A percentile compares a stretch with the other conserved stretches of the same genome.
These are phyloP conservation scores for Zalaria obscura DNA, from an alignment of 2,329 filamentous ascomycete genomes.

Conservation along the genomic window DNA sequence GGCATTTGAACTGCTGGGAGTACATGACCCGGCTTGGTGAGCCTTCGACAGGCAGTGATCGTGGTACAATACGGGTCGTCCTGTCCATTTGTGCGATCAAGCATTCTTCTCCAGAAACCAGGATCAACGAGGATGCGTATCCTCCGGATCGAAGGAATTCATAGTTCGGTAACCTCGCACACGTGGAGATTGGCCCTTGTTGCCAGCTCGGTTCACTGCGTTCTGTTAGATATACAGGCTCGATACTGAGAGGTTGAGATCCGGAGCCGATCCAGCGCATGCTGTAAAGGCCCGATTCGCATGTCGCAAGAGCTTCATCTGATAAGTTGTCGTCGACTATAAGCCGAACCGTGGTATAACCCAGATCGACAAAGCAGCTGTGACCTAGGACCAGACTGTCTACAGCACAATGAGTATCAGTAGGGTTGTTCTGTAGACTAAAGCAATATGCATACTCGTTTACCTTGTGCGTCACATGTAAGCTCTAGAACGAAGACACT, in stretches of 20 bases:
- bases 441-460: not conserved
- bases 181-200: constrained; percentile 19
- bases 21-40: constrained; percentile 28
- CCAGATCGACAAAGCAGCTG: not conserved
- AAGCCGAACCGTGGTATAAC: constrained; percentile 6
- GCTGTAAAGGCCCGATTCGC: constrained; percentile 22
- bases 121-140: not conserved
- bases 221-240: constrained; percentile 24
- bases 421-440: too few species aligned
- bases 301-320: constrained; percentile 20
- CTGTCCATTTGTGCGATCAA: constrained; percentile 33
- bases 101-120: constrained; percentile 19
- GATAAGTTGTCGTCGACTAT: constrained; percentile 1
- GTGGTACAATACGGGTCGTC: constrained; percentile 25
- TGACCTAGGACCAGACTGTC: too few species aligned
- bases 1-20: constrained; percentile 28
- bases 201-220: constrained; percentile 13
- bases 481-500: constrained; percentile 8
- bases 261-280: constrained; percentile 11
- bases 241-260: constrained; percentile 11
- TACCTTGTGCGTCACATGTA: not conserved
- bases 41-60: constrained; percentile 25
- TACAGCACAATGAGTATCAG: too few species aligned
- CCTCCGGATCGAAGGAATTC: not conserved
- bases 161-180: not conserved